Percentiles rank a stretch among this genome's conserved stretches.
These are phyloP conservation scores for Ichthyophthirius multifiliis DNA, from an alignment of 169 alveolate genomes.

Conservation along the genomic window DNA sequence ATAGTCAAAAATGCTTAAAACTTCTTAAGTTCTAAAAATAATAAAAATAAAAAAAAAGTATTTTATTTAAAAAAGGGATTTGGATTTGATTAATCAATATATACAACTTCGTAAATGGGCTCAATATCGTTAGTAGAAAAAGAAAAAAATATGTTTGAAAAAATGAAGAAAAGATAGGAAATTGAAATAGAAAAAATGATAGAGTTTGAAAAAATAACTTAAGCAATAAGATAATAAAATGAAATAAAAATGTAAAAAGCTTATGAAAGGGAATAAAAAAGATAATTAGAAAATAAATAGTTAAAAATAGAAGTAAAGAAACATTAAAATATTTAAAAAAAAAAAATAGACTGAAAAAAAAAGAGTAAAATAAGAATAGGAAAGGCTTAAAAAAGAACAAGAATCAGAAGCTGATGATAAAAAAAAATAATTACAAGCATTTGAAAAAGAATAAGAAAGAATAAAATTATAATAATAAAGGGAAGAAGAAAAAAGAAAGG, in stretches of 20 bases:
- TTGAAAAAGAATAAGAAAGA: conserved; percentile 7
- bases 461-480: neutral
- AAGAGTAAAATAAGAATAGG: neutral
- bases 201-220: conserved; percentile 10
- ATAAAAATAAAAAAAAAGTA: too few species aligned
- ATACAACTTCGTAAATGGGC: conserved; percentile 1
- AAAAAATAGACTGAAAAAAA: neutral
- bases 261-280: neutral
- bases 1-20: neutral
- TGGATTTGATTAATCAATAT: neutral
- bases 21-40: neutral
- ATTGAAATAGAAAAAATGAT: conserved; percentile 17
- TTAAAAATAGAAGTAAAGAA: neutral
- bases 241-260: neutral
- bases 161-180: conserved; percentile 13
- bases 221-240: conserved; percentile 2
- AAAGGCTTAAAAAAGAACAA: conserved; percentile 1
- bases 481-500: conserved; percentile 5
- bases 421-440: neutral
- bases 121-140: neutral
- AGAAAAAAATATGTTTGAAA: conserved; percentile 12
- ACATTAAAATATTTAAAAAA: neutral
- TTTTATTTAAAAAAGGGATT: neutral
- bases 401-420: neutral
- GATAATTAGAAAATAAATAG: neutral